These are phyloP conservation scores for Chamaenerion angustifolium DNA, from an alignment of 345 rosid genomes.

Conservation along the genomic window DNA sequence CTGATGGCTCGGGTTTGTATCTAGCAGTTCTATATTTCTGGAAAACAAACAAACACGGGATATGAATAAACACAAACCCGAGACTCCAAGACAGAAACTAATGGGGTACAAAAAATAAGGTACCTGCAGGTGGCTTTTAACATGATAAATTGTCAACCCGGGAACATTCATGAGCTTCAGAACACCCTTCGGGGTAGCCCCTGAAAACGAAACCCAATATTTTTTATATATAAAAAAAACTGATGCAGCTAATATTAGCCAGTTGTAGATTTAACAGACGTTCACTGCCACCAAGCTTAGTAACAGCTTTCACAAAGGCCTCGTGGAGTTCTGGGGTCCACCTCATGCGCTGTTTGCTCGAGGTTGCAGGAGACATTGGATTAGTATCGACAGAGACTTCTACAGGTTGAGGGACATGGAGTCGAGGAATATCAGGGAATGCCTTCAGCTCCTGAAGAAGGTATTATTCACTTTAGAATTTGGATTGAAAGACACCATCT, in stretches of 20 bases:
- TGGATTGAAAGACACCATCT: conserved; percentile 16
- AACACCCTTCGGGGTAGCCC: conserved; percentile 98
- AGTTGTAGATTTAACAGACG: conserved; percentile 18
- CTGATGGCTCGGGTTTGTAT: conserved; percentile 88
- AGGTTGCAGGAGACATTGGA: conserved; percentile 29
- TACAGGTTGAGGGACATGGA: conserved; percentile 29
- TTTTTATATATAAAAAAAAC: no score
- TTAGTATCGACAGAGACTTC: conserved; percentile 33
- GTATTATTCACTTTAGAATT: conserved; percentile 37
- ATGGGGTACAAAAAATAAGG: not conserved
- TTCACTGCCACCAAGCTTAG: conserved; percentile 68
- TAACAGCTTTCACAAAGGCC: conserved; percentile 74
- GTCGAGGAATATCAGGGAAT: conserved; percentile 21
- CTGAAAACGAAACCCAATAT: conserved; percentile 16
- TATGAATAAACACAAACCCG: not conserved
- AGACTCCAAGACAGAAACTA: not conserved
- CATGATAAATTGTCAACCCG: conserved; percentile 92
- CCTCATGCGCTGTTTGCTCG: conserved; percentile 65
- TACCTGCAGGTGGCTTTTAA: conserved; percentile 98
- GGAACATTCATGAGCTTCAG: conserved; percentile 93
- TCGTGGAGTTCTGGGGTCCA: conserved; percentile 92
- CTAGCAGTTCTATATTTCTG: conserved; percentile 96
- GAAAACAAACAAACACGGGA: not conserved
- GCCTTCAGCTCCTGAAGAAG: conserved; percentile 19
- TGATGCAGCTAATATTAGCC: no score